Conservation (phyloP, 2,329 filamentous ascomycete genomes). For the Eutypella sp. region DNA sequence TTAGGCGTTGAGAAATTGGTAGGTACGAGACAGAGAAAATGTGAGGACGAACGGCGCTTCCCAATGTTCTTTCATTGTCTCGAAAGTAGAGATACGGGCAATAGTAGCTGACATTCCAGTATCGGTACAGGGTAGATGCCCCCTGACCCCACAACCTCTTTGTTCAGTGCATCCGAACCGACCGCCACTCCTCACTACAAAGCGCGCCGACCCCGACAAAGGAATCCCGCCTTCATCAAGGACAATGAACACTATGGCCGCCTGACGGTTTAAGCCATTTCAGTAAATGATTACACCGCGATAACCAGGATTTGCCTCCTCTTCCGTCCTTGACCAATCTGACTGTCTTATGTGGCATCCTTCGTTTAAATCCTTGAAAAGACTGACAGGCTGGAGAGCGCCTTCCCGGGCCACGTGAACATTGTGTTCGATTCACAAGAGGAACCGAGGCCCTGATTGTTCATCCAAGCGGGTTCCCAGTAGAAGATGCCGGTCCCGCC, state of each 20-base stretch:
- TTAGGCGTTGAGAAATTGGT: too few species aligned
- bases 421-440: slow-evolving; percentile 61
- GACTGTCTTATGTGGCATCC: too few species aligned
- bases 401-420: slow-evolving; percentile 50
- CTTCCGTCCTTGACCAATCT: too few species aligned
- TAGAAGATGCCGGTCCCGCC: slow-evolving; percentile 62
- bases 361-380: slow-evolving; percentile 48
- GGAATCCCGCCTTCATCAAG: background rate
- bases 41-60: too few species aligned
- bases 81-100: background rate
- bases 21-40: too few species aligned
- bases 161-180: background rate
- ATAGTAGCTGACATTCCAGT: background rate
- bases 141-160: background rate
- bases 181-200: background rate
- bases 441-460: slow-evolving; percentile 59
- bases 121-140: background rate
- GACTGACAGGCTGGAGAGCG: slow-evolving; percentile 51
- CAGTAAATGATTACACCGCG: background rate
- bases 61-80: background rate
- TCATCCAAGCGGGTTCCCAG: slow-evolving; percentile 70
- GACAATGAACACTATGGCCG: background rate
- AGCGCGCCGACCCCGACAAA: background rate
- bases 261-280: background rate
- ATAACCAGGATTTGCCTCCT: background rate